A percentile compares a stretch with the other conserved stretches of the same genome.
phyloP scores from a whole-genome alignment of 164 flowering plant species.

The Umbellularia californica region DNA sequence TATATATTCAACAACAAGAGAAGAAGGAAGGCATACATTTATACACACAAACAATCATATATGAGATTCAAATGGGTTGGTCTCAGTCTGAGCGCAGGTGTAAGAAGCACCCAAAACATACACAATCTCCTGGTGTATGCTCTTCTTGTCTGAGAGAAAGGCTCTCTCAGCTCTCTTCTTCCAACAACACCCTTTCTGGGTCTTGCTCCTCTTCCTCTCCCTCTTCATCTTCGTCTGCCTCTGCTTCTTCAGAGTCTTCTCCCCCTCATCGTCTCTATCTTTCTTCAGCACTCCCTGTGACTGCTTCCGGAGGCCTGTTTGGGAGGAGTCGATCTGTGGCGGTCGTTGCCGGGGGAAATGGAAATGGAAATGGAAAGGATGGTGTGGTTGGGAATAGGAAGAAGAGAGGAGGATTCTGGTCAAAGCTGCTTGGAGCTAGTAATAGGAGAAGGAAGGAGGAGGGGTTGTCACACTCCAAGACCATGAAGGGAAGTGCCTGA shows the following conservation, averaged over 20 bases:
- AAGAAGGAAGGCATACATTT: too few species aligned
- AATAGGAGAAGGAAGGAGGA: constrained; percentile 16
- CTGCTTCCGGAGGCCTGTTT: constrained; percentile 14
- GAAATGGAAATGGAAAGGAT: constrained; percentile 9
- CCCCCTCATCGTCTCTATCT: constrained; percentile 2
- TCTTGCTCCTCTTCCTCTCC: not conserved
- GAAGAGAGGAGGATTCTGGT: constrained; percentile 53
- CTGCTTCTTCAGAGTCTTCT: constrained; percentile 14
- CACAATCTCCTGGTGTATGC: constrained; percentile 25
- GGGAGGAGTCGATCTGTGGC: constrained; percentile 44
- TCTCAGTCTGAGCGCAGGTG: constrained; percentile 12
- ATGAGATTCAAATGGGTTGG: constrained; percentile 17
- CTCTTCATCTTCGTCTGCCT: constrained; percentile 6
- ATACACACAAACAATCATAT: not conserved
- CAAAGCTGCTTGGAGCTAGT: constrained; percentile 26
- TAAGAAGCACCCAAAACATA: constrained; percentile 29
- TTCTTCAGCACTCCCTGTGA: not conserved
- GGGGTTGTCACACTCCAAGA: constrained; percentile 15
- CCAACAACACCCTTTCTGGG: not conserved
- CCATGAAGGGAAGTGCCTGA: constrained; percentile 10
- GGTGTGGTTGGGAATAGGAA: constrained; percentile 8
- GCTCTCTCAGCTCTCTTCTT: constrained; percentile 16
- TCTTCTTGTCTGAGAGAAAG: constrained; percentile 22
- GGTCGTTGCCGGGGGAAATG: constrained; percentile 13
- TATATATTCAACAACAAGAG: not conserved